Conservation (phyloP, 768 basidiomycete species). For the Kwoniella sp. region DNA sequence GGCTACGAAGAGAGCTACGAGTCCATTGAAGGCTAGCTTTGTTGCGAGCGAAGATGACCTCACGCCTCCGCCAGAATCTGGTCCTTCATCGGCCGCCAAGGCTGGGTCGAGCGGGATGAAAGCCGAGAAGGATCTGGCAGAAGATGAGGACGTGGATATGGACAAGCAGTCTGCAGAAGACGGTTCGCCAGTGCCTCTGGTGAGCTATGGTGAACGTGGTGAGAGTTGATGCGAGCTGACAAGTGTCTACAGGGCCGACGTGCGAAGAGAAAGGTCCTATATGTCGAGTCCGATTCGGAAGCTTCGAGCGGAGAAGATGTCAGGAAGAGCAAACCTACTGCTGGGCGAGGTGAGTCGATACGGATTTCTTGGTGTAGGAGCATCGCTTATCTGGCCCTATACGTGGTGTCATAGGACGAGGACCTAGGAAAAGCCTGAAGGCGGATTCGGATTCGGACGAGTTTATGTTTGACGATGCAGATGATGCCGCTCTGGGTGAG, state of each 20-base stretch:
- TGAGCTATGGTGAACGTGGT: conserved; percentile 26
- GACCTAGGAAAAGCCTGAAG: conserved; percentile 48
- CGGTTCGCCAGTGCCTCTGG: conserved; percentile 38
- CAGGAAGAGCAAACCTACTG: neutral
- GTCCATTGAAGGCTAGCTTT: conserved; percentile 1
- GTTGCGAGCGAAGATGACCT: conserved; percentile 36
- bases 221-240: conserved; percentile 1
- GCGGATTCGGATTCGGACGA: conserved; percentile 51
- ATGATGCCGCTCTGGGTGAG: conserved; percentile 50
- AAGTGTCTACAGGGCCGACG: conserved; percentile 27
- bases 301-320: conserved; percentile 27
- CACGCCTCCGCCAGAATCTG: conserved; percentile 32
- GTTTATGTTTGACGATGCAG: conserved; percentile 46
- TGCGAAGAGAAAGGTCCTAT: conserved; percentile 47
- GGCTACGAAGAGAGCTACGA: conserved; percentile 14
- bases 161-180: conserved; percentile 27
- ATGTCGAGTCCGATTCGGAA: conserved; percentile 43
- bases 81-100: conserved; percentile 14
- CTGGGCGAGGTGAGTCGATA: conserved; percentile 13
- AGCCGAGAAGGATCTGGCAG: conserved; percentile 1
- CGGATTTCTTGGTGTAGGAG: neutral
- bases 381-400: no score
- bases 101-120: conserved; percentile 15
- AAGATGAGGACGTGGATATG: conserved; percentile 32
- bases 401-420: conserved; percentile 17